Evolutionary conservation across 257 asterid species (phyloP).

Genomic region (Solanum rostratum): DNA sequence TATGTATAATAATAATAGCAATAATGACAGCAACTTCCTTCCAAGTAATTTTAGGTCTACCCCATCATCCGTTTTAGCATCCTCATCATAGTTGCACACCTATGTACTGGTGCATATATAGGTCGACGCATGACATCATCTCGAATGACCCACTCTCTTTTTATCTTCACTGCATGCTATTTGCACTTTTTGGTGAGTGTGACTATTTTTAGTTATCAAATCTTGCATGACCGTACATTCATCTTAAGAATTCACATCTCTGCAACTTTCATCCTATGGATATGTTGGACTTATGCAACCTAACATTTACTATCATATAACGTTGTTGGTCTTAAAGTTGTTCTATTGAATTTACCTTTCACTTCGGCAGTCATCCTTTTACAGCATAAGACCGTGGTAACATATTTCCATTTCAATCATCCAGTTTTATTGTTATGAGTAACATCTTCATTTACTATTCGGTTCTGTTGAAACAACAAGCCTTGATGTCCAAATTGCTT

Average conservation of each 20-base stretch:
- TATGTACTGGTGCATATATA: not conserved
- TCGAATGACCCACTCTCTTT: not conserved
- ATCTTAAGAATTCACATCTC: not conserved
- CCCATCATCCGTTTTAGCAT: not conserved
- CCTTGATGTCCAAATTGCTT: not conserved
- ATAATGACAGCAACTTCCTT: not conserved
- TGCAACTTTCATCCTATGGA: not conserved
- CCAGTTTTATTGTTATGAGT: not conserved
- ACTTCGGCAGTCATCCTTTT: not conserved
- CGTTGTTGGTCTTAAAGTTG: not conserved
- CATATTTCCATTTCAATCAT: not conserved
- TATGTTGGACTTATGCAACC: not conserved
- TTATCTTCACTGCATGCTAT: not conserved
- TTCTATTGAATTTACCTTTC: not conserved
- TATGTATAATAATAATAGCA: not conserved
- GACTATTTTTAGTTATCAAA: not conserved
- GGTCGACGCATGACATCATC: not conserved
- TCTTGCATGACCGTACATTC: not conserved
- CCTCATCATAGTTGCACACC: not conserved
- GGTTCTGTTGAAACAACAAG: not conserved
- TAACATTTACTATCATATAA: not conserved
- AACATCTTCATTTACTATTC: not conserved
- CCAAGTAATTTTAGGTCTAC: not conserved
- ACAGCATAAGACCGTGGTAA: not conserved
- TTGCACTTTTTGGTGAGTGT: not conserved